phyloP scores from a whole-genome alignment of 2,329 filamentous ascomycete species.

The Cytospora mali region DNA sequence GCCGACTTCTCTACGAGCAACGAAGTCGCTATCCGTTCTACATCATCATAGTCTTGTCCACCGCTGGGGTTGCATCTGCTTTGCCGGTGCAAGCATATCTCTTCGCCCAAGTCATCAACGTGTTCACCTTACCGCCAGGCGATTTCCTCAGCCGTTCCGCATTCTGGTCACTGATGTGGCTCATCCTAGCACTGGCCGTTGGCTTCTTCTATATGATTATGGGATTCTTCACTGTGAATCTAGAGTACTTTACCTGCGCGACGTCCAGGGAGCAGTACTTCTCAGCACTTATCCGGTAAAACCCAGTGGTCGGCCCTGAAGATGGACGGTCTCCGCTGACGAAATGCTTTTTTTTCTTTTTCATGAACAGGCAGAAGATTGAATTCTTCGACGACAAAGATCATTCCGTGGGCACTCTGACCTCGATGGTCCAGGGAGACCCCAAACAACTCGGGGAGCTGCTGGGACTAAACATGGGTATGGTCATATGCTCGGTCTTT shows the following conservation, averaged over 20 bases:
- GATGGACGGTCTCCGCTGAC: neutral
- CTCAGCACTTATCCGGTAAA: conserved; percentile 53
- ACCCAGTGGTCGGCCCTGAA: neutral
- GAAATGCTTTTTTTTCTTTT: too few relatives aligned
- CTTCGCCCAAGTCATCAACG: conserved; percentile 55
- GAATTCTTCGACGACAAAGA: conserved; percentile 63
- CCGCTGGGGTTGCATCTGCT: conserved; percentile 29
- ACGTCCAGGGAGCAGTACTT: conserved; percentile 64
- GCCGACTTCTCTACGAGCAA: conserved; percentile 60
- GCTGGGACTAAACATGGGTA: conserved; percentile 64
- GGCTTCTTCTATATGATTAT: conserved; percentile 47
- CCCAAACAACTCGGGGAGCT: conserved; percentile 64
- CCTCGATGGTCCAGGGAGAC: conserved; percentile 57
- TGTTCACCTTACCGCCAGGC: conserved; percentile 47
- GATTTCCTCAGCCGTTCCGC: conserved; percentile 44
- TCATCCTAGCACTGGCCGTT: conserved; percentile 33
- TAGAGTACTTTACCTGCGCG: conserved; percentile 52
- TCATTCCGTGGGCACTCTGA: conserved; percentile 62
- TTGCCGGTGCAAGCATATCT: conserved; percentile 37
- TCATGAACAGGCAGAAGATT: conserved; percentile 48
- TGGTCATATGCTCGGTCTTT: conserved; percentile 65
- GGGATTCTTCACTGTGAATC: conserved; percentile 46
- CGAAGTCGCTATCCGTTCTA: conserved; percentile 54
- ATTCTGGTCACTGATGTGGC: conserved; percentile 70
- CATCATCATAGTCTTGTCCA: conserved; percentile 50